Evolutionary conservation across 2,329 filamentous ascomycete genomes (phyloP).

Genomic region (Clarireedia homoeocarpa): DNA sequence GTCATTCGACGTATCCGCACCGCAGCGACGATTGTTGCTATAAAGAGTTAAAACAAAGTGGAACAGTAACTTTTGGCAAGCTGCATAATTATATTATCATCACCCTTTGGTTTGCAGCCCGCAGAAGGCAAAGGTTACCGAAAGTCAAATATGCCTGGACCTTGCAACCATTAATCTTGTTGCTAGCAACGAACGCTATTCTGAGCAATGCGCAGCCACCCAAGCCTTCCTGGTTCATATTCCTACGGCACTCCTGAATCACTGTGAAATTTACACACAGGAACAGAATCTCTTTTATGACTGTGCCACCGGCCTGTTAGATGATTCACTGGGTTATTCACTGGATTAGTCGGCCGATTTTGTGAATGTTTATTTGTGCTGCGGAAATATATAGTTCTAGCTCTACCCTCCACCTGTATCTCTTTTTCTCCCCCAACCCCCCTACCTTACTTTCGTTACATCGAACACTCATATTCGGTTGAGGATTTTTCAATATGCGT

Average conservation of each 20-base stretch:
- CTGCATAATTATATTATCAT: slow-evolving; percentile 14
- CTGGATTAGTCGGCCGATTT: not conserved
- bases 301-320: not conserved
- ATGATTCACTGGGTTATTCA: not conserved
- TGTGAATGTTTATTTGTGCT: not conserved
- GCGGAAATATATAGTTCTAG: slow-evolving; percentile 31
- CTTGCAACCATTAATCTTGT: not conserved
- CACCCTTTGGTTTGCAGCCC: not conserved
- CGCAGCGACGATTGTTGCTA: slow-evolving; percentile 2
- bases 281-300: not conserved
- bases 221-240: not conserved
- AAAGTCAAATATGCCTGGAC: not conserved
- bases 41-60: not conserved
- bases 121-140: too few species aligned
- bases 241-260: slow-evolving; percentile 6
- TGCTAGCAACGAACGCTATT: slow-evolving; percentile 1
- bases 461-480: not conserved
- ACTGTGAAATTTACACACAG: not conserved
- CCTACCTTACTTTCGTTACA: not conserved
- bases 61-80: not conserved
- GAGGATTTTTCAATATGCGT: slow-evolving; percentile 15
- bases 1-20: slow-evolving; percentile 1
- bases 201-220: slow-evolving; percentile 1
- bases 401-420: slow-evolving; percentile 29
- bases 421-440: not conserved